These are phyloP conservation scores for Melaleuca alternifolia DNA, from an alignment of 345 rosid genomes.

Conservation along the genomic window DNA sequence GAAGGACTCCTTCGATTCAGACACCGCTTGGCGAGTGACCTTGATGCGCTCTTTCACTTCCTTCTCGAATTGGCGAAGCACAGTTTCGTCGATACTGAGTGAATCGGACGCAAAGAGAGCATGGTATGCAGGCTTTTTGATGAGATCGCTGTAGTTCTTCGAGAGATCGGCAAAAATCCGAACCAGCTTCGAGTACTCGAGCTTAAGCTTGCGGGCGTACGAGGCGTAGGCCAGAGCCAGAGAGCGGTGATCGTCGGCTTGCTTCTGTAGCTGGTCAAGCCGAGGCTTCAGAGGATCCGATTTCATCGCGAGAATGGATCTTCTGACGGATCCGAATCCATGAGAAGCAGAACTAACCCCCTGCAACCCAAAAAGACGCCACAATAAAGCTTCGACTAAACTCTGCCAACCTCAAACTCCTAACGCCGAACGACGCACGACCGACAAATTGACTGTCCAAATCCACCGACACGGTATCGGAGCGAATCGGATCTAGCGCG, in stretches of 20 bases:
- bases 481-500: background rate
- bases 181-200: constrained; percentile 81
- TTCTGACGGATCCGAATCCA: constrained; percentile 50
- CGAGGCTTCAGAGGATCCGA: constrained; percentile 88
- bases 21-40: constrained; percentile 73
- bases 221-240: constrained; percentile 76
- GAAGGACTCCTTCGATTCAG: constrained; percentile 88
- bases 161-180: constrained; percentile 85
- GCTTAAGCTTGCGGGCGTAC: constrained; percentile 91
- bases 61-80: constrained; percentile 73
- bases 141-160: constrained; percentile 70
- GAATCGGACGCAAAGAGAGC: constrained; percentile 61
- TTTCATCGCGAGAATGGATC: constrained; percentile 74
- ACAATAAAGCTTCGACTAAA: background rate
- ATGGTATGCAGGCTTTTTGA: constrained; percentile 54
- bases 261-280: constrained; percentile 84
- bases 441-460: background rate
- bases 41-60: constrained; percentile 95
- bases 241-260: constrained; percentile 91
- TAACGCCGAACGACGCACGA: background rate
- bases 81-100: constrained; percentile 48
- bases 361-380: constrained; percentile 14
- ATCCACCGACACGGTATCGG: background rate
- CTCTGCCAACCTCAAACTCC: background rate
- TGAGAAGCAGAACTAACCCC: constrained; percentile 19